phyloP scores from a whole-genome alignment of 768 basidiomycete genomes.

The Termitomyces sp. region DNA sequence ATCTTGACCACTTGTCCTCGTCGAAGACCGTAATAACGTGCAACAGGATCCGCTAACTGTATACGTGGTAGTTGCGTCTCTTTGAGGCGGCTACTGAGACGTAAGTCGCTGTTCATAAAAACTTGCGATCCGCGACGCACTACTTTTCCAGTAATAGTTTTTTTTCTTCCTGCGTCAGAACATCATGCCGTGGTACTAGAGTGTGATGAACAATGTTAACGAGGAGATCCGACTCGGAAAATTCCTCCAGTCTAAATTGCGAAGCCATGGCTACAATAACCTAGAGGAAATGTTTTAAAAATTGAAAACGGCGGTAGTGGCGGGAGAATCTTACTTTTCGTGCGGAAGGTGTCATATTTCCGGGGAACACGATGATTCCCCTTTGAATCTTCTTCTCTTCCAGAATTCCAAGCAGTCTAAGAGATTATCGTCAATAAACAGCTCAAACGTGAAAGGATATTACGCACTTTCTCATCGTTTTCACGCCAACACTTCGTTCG shows the following conservation, averaged over 20 bases:
- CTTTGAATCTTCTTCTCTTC: conserved; percentile 88
- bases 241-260: conserved; percentile 89
- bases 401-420: conserved; percentile 80
- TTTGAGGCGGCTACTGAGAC: conserved; percentile 73
- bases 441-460: background rate
- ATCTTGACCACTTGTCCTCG: conserved; percentile 99
- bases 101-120: conserved; percentile 10
- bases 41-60: conserved; percentile 95
- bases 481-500: conserved; percentile 91
- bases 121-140: conserved; percentile 45
- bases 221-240: conserved; percentile 91
- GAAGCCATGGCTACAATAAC: conserved; percentile 87
- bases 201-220: conserved; percentile 98
- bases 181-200: conserved; percentile 89
- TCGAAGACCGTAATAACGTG: conserved; percentile 93
- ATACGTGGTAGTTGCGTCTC: conserved; percentile 98
- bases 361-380: conserved; percentile 94
- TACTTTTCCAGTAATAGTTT: conserved; percentile 83
- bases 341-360: conserved; percentile 95
- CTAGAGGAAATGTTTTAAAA: conserved; percentile 32
- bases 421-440: conserved; percentile 4
- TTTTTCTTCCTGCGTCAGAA: conserved; percentile 84
- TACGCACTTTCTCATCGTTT: conserved; percentile 94
- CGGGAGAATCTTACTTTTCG: conserved; percentile 60
- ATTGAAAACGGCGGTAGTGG: conserved; percentile 6